Evolutionary conservation across 805 yeast genomes (phyloP).

Genomic region (Wickerhamomyces queroliae): DNA sequence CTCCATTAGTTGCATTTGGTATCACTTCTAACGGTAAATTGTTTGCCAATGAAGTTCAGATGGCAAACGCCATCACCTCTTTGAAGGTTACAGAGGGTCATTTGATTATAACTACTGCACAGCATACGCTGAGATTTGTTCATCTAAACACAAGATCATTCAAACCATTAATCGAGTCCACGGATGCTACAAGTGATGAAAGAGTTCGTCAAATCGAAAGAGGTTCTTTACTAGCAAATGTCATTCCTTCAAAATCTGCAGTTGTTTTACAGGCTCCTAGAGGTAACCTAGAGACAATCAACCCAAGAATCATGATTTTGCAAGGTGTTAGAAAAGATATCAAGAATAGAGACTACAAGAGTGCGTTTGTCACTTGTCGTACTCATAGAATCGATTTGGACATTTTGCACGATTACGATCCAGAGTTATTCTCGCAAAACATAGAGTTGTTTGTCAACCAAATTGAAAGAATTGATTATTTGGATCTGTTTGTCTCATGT

Average conservation of each 20-base stretch:
- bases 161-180: constrained; percentile 33
- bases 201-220: constrained; percentile 85
- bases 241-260: constrained; percentile 75
- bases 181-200: constrained; percentile 53
- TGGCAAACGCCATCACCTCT: constrained; percentile 79
- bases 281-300: constrained; percentile 91
- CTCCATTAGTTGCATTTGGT: constrained; percentile 53
- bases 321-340: constrained; percentile 75
- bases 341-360: constrained; percentile 45
- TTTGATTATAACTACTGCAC: constrained; percentile 82
- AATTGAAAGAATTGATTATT: constrained; percentile 63
- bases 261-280: constrained; percentile 91
- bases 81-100: constrained; percentile 65
- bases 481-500: constrained; percentile 85
- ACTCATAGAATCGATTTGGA: constrained; percentile 90
- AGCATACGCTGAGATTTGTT: constrained; percentile 73
- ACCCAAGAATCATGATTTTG: constrained; percentile 88
- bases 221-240: constrained; percentile 79
- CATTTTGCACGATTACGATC: constrained; percentile 81
- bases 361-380: constrained; percentile 82
- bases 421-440: constrained; percentile 58
- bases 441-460: constrained; percentile 65
- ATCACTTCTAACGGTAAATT: constrained; percentile 71
- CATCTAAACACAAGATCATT: constrained; percentile 49
- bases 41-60: constrained; percentile 50